These are phyloP conservation scores for Skeletonema costatum DNA, from an alignment of 108 stramenopile species.

Conservation along the genomic window DNA sequence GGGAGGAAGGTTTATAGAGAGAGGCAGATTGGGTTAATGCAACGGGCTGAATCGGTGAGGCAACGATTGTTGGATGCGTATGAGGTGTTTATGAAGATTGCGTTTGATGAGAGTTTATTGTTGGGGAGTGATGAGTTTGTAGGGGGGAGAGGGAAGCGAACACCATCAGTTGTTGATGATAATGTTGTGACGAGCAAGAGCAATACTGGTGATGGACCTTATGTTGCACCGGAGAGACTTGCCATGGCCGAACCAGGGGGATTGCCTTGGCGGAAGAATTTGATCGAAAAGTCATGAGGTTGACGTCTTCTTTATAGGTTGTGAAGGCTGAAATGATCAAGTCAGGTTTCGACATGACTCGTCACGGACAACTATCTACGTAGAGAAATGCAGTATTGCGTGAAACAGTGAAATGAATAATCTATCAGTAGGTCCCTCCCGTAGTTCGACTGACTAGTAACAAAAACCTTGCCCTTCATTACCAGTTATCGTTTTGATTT, in stretches of 20 bases:
- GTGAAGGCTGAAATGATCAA: no score
- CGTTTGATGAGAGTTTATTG: conserved; percentile 42
- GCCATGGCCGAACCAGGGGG: conserved; percentile 53
- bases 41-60: conserved; percentile 58
- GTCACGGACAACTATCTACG: no score
- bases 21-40: conserved; percentile 62
- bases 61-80: conserved; percentile 56
- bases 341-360: no score
- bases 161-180: background rate
- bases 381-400: no score
- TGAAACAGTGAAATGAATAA: no score
- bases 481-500: no score
- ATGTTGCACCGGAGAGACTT: conserved; percentile 44
- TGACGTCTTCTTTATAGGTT: no score
- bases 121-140: background rate
- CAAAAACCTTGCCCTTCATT: no score
- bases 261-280: conserved; percentile 50
- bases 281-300: conserved; percentile 19
- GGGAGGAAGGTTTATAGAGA: conserved; percentile 78
- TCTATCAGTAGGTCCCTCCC: no score
- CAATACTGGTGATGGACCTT: background rate
- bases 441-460: no score
- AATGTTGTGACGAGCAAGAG: background rate
- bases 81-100: conserved; percentile 50
- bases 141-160: background rate